These are phyloP conservation scores for Austropuccinia psidii DNA, from an alignment of 1,284 basidiomycete species.

Conservation along the genomic window DNA sequence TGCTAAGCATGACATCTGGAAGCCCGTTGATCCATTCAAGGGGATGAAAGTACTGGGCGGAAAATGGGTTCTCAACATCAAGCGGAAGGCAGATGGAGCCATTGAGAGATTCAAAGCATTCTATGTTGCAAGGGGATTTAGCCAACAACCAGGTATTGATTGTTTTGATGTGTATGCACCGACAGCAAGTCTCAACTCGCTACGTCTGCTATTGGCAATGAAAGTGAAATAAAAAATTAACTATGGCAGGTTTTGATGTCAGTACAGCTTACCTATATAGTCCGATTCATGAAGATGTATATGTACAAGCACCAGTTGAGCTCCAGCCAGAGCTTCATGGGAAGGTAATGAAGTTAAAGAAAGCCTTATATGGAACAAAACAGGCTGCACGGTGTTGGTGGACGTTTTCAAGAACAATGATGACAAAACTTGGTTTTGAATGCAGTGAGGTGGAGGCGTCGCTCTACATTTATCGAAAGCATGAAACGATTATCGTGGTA, in stretches of 20 bases:
- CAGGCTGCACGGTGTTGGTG: constrained; percentile 12
- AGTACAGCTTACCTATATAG: not conserved
- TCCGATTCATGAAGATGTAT: not conserved
- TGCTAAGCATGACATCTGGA: not conserved
- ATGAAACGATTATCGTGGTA: not conserved
- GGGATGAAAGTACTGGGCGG: not conserved
- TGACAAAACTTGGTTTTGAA: not conserved
- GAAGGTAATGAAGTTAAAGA: not conserved
- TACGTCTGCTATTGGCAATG: not conserved
- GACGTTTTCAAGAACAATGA: not conserved
- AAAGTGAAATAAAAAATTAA: not conserved
- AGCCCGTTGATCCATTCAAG: not conserved
- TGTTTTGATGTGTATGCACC: constrained; percentile 1
- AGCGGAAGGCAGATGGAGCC: not conserved
- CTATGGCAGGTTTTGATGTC: not conserved
- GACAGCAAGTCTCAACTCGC: not conserved
- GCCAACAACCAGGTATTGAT: not conserved
- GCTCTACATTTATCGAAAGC: not conserved
- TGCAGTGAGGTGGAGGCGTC: not conserved
- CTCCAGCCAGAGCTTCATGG: not conserved
- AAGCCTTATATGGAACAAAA: not conserved
- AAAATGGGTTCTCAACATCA: not conserved
- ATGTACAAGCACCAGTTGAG: not conserved
- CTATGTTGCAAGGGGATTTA: not conserved
- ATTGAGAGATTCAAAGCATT: not conserved